Conservation (phyloP, 495 filamentous ascomycete species). For the Parachaetomium inaequale region DNA sequence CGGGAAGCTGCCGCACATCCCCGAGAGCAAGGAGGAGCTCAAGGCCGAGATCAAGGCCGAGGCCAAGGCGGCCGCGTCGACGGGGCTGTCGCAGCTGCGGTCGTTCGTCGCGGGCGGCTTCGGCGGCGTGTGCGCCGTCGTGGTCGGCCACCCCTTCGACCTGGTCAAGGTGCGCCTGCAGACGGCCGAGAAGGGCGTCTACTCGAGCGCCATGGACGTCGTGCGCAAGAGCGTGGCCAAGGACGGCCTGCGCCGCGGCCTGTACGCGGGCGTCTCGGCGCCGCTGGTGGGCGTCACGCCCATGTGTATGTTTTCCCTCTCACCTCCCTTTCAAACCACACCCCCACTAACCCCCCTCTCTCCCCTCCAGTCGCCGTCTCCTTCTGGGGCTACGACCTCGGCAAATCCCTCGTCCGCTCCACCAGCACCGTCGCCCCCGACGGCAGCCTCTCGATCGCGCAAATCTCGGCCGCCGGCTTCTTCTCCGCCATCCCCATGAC, state of each 20-base stretch:
- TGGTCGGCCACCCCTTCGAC: slow-evolving; percentile 95
- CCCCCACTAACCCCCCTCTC: slow-evolving; percentile 4
- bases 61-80: slow-evolving; percentile 44
- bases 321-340: not conserved
- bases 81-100: slow-evolving; percentile 55
- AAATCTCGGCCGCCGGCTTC: slow-evolving; percentile 90
- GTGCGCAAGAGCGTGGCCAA: slow-evolving; percentile 80
- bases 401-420: slow-evolving; percentile 76
- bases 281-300: slow-evolving; percentile 94
- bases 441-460: slow-evolving; percentile 69
- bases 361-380: slow-evolving; percentile 76
- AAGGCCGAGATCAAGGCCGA: slow-evolving; percentile 49
- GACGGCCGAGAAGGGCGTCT: slow-evolving; percentile 91
- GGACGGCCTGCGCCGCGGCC: slow-evolving; percentile 75
- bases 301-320: slow-evolving; percentile 68
- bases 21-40: slow-evolving; percentile 50
- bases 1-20: slow-evolving; percentile 49
- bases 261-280: slow-evolving; percentile 97
- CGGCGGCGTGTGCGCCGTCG: slow-evolving; percentile 87
- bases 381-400: slow-evolving; percentile 98
- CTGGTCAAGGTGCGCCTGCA: slow-evolving; percentile 96
- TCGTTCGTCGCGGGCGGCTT: slow-evolving; percentile 87
- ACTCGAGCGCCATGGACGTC: slow-evolving; percentile 86
- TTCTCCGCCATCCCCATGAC: slow-evolving; percentile 99
- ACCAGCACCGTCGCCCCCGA: slow-evolving; percentile 63